Percentiles rank a stretch among this genome's conserved stretches.
These are phyloP conservation scores for Cephalotrichum gorgonifer DNA, from an alignment of 2,329 filamentous ascomycete genomes.

Conservation along the genomic window DNA sequence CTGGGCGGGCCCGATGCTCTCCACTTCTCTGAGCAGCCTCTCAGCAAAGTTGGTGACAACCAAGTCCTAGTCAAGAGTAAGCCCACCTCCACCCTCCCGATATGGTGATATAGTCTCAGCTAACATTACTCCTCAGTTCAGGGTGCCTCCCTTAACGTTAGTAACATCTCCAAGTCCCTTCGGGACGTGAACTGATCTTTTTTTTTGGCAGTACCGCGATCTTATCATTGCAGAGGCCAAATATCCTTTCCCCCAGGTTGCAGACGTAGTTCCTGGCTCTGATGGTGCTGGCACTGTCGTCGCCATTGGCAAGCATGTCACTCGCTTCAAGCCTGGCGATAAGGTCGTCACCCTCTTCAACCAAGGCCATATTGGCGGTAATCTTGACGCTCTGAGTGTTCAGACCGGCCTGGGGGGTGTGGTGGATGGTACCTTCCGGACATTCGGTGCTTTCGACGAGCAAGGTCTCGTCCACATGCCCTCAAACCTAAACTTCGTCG, in stretches of 20 bases:
- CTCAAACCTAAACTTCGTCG: conserved; percentile 31
- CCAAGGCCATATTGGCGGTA: conserved; percentile 30
- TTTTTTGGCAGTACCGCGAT: too few species aligned
- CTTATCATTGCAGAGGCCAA: conserved; percentile 1
- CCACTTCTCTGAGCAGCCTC: too few species aligned
- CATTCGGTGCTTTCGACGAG: conserved; percentile 55
- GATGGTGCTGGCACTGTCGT: conserved; percentile 36
- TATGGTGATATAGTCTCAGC: too few species aligned
- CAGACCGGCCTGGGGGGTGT: conserved; percentile 51
- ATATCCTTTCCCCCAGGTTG: not conserved
- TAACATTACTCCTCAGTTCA: too few species aligned
- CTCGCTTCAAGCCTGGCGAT: conserved; percentile 31
- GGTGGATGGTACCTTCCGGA: conserved; percentile 52
- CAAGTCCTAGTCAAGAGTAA: too few species aligned
- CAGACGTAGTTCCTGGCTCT: conserved; percentile 13
- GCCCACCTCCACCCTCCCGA: too few species aligned
- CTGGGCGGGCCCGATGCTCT: too few species aligned
- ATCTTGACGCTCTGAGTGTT: conserved; percentile 17
- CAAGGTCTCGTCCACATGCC: conserved; percentile 51
- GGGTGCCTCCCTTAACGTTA: too few species aligned
- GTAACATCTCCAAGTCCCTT: too few species aligned
- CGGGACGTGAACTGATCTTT: too few species aligned
- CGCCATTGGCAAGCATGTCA: conserved; percentile 29
- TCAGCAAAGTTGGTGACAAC: too few species aligned
- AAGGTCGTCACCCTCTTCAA: conserved; percentile 44